Evolutionary conservation across 2,329 filamentous ascomycete species (phyloP), one percentile per base, ranked within the genome.

Genomic region (Beauveria caledonica): DNA sequence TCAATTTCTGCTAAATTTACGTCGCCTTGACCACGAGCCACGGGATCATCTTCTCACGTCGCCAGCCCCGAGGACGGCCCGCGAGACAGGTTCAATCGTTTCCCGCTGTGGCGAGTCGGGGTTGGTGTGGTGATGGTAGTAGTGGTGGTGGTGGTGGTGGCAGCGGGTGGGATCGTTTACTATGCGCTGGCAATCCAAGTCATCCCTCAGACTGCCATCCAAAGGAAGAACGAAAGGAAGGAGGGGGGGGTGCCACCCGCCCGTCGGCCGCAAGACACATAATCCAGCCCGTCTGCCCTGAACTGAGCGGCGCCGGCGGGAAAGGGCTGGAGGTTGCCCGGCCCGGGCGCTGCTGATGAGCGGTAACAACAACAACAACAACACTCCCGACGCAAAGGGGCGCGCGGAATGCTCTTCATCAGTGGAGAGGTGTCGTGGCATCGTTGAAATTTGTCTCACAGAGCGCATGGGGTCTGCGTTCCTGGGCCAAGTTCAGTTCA

Each of bases 121-220:
- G 33, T 33, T 40, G 19, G 52, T 54, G 52, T 54, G 36, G 36
- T 40, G 21, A 36, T 23, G 8, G 33, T 42, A 36, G 6, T 39
- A 9, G 48, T 42, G 50, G 6, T 39, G 36, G 48, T 50, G 6
- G 48, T 51, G 48, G 23, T 21, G 19, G 27, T 51, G 49, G 17
- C n/a, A 21, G 25, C 19, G 13, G 5, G 15, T 15, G 8, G 19
- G 5, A 15, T 19, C 10, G 21, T 44, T 27, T 46, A 6, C 39
- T 42, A 29, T 56, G 53, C 53, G 53, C 42, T 56, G 53, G 53
- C 53, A 56, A 56, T 36, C 53, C 53, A 56, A 27, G 53, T 56
- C 53, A 56, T 56, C 53, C 53, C 53, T 56, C 19, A 21, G 23
- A 54, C 29, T 54, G 51, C 36, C 51, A 54, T 33, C 29, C 10